These are phyloP conservation scores for Eucalyptus sp. DNA, from an alignment of 345 rosid species.

Conservation along the genomic window DNA sequence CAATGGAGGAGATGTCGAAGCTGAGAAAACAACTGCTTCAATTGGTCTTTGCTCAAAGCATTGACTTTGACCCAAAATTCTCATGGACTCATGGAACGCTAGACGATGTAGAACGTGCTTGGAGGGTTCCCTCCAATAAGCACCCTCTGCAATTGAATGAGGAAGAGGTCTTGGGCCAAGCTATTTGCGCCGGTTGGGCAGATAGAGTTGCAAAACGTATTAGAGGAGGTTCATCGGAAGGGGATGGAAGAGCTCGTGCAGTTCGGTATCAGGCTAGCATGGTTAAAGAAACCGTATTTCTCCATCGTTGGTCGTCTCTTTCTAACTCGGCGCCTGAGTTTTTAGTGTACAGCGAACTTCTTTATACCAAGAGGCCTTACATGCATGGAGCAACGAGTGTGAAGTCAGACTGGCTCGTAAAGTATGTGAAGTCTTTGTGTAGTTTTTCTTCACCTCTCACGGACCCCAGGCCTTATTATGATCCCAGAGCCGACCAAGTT, in stretches of 20 bases:
- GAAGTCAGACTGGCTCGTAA: constrained; percentile 69
- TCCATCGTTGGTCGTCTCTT: constrained; percentile 73
- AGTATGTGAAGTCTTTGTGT: constrained; percentile 48
- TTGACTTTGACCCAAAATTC: constrained; percentile 24
- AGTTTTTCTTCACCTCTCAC: constrained; percentile 39
- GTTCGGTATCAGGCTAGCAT: constrained; percentile 54
- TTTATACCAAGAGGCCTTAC: constrained; percentile 63
- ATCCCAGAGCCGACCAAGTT: constrained; percentile 39
- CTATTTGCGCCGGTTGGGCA: constrained; percentile 94
- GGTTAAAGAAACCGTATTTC: constrained; percentile 61
- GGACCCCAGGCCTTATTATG: constrained; percentile 59
- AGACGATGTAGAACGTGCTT: constrained; percentile 55
- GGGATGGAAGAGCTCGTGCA: constrained; percentile 32
- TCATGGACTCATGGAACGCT: constrained; percentile 68
- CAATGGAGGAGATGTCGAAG: constrained; percentile 91
- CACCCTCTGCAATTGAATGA: constrained; percentile 41
- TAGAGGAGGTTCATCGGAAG: constrained; percentile 18
- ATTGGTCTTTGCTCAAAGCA: constrained; percentile 44
- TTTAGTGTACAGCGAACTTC: constrained; percentile 70
- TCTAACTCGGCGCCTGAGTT: constrained; percentile 65
- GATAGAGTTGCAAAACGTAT: constrained; percentile 73
- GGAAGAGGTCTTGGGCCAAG: constrained; percentile 68
- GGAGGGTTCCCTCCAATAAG: constrained; percentile 43
- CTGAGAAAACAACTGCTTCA: constrained; percentile 75
- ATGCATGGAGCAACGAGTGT: constrained; percentile 80